Evolutionary conservation across 148 eudicot species (phyloP).

Genomic region (Chenopodium album): DNA sequence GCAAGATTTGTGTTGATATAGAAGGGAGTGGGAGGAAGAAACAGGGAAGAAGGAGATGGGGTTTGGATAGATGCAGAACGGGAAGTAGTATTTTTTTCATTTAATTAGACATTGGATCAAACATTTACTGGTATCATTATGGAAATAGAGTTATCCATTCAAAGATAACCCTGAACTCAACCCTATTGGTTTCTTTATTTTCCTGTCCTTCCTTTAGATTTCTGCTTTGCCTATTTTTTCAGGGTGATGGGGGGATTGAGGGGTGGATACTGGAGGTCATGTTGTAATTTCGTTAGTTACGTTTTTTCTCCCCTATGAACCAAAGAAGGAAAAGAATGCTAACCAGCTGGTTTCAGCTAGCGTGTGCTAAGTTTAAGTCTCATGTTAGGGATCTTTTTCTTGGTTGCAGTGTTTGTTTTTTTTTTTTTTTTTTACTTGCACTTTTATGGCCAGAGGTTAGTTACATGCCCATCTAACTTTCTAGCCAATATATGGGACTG

Average conservation of each 20-base stretch:
- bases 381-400: neutral
- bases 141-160: neutral
- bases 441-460: neutral
- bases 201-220: too few species aligned
- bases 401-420: neutral
- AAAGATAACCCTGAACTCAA: too few species aligned
- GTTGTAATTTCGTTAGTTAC: too few species aligned
- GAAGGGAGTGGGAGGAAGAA: neutral
- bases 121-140: neutral
- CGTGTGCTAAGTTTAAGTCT: neutral
- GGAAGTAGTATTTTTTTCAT: neutral
- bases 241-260: too few species aligned
- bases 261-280: too few species aligned
- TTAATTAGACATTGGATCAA: neutral
- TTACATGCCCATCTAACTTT: neutral
- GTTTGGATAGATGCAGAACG: neutral
- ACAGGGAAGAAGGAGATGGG: neutral
- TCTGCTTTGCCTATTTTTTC: too few species aligned
- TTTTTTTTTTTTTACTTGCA: neutral
- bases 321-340: neutral
- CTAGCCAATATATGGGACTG: neutral
- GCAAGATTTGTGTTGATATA: neutral
- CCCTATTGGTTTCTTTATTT: too few species aligned
- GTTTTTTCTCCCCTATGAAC: neutral
- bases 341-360: neutral